Evolutionary conservation across 163 green algal species (phyloP).

Genomic region (Smithsoniella earleae): DNA sequence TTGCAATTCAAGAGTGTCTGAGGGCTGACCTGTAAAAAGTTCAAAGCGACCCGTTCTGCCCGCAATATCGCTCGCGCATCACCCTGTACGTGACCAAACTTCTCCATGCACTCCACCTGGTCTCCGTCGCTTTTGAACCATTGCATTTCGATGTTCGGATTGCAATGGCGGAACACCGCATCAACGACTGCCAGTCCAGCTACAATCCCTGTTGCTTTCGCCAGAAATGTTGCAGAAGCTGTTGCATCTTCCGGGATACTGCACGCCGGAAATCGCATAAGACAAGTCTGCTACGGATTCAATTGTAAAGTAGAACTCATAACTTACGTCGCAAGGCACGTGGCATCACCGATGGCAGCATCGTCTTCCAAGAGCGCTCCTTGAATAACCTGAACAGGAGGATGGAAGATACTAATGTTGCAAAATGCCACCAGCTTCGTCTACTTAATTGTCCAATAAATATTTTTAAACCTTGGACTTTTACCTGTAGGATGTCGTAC

Average conservation of each 20-base stretch:
- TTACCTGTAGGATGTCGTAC: conserved; percentile 53
- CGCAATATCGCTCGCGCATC: conserved; percentile 74
- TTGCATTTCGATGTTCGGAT: conserved; percentile 33
- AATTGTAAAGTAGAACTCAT: background rate
- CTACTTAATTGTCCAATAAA: no score
- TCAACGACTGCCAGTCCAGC: conserved; percentile 78
- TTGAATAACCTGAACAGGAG: conserved; percentile 52
- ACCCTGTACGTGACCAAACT: conserved; percentile 61
- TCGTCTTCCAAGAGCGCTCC: conserved; percentile 77
- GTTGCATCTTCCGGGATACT: conserved; percentile 63
- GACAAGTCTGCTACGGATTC: background rate
- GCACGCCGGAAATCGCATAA: conserved; percentile 30
- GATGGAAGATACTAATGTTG: background rate
- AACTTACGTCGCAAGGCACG: conserved; percentile 74
- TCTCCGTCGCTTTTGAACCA: conserved; percentile 59
- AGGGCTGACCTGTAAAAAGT: conserved; percentile 95
- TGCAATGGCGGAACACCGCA: conserved; percentile 52
- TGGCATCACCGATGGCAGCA: conserved; percentile 79
- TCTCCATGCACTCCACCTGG: conserved; percentile 48
- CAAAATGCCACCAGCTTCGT: conserved; percentile 1
- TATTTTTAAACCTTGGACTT: no score
- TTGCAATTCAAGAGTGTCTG: no score
- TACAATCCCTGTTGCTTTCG: conserved; percentile 80
- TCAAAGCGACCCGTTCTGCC: conserved; percentile 91
- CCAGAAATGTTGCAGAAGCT: conserved; percentile 74